Evolutionary conservation across 306 rosid species (phyloP), one percentile per base, ranked within the genome.

Genomic region (Ormosia semicastrata): DNA sequence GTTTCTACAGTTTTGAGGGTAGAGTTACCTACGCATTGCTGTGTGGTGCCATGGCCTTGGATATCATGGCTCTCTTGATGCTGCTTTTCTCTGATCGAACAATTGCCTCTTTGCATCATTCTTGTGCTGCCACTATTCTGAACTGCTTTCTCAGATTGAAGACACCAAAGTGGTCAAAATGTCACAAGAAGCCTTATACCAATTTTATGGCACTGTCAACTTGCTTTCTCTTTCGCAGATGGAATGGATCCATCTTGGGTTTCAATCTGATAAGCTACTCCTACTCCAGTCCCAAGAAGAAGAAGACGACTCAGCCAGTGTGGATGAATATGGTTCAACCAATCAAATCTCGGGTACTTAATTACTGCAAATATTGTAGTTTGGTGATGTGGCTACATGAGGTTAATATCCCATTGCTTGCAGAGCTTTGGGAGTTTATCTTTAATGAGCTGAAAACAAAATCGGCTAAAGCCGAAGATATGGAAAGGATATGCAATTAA

Each of bases 1-100:
- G 2, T 10, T 71, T 73, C 15, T 3, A 39, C 1, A 17, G 12
- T 4, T 1, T 75, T 32, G 88, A 89, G 62, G 72, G 86, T 0
- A 1, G 4, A 2, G 78, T 88, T n/a, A 85, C 89, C 6, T 88
- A 87, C 15, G 18, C 63, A 4, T 79, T 87, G 75, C 75, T 87
- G 2, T 40, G 1, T 60, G 88, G 88, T 32, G 88, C 90, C 34
- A 3, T 86, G 0, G 34, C 13, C 40, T 14, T 88, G 69, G 89
- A 88, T 69, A 0, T 44, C 1, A 13, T 88, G 50, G 71, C 83
- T 46, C 13, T 81, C 17, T 34, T 34, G 14, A 81, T 46, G 81
- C 36, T 83, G 11, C 0, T 65, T 18, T 81, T 81, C 71, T 83
- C 89, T 10, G 86, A 86, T 64, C 66, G 84, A 80, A 80, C 82